phyloP scores from a whole-genome alignment of 2,329 filamentous ascomycete species.

The Xylariales sp. region DNA sequence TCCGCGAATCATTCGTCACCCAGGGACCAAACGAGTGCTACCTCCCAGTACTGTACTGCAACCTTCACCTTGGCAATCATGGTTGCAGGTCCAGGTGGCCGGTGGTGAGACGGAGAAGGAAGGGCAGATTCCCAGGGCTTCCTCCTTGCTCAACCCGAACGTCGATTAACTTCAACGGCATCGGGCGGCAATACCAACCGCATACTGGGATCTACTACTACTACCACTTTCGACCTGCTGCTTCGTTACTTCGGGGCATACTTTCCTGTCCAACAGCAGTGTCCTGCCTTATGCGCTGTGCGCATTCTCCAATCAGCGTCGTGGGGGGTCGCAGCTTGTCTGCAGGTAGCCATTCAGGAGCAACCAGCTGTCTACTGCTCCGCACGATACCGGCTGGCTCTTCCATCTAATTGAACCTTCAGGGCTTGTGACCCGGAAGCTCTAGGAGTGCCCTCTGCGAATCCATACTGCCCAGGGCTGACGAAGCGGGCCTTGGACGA shows the following conservation, averaged over 20 bases:
- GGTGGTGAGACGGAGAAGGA: neutral
- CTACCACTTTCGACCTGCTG: neutral
- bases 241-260: too few species aligned
- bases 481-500: constrained; percentile 20
- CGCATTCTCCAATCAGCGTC: constrained; percentile 25
- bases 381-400: constrained; percentile 22
- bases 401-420: constrained; percentile 21
- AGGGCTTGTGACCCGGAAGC: constrained; percentile 1
- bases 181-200: constrained; percentile 2
- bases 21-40: too few species aligned
- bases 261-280: constrained; percentile 7
- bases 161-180: neutral
- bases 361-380: constrained; percentile 27
- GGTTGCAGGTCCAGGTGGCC: constrained; percentile 2
- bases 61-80: constrained; percentile 1
- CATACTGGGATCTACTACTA: neutral
- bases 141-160: neutral
- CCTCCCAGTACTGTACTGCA: too few species aligned
- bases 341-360: constrained; percentile 28
- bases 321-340: constrained; percentile 13
- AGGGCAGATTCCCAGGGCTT: neutral
- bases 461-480: constrained; percentile 23
- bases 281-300: constrained; percentile 21
- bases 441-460: constrained; percentile 20
- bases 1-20: neutral